A percentile compares a stretch with the other conserved stretches of the same genome.
These are phyloP conservation scores for Melampsora larici-populina DNA, from an alignment of 1,284 basidiomycete genomes.

Conservation along the genomic window DNA sequence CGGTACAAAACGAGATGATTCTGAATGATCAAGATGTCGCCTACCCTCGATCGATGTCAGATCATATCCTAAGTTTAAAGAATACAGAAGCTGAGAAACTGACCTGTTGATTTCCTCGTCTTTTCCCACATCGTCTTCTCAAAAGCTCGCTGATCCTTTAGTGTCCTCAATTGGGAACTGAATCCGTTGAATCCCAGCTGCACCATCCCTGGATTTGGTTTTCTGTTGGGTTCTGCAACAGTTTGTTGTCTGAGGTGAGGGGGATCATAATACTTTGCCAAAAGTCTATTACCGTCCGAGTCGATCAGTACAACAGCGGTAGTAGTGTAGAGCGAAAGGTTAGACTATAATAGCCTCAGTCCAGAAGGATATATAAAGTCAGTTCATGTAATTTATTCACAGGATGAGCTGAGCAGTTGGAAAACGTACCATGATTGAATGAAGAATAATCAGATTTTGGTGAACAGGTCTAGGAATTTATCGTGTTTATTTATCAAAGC, in stretches of 20 bases:
- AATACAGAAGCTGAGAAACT: slow-evolving; percentile 50
- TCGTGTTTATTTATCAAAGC: not conserved
- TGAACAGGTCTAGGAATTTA: not conserved
- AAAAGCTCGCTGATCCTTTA: slow-evolving; percentile 92
- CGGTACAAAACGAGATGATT: slow-evolving; percentile 88
- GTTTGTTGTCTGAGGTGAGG: slow-evolving; percentile 60
- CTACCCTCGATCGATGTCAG: slow-evolving; percentile 55
- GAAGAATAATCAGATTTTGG: not conserved
- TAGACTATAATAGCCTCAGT: slow-evolving; percentile 57
- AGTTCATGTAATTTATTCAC: not conserved
- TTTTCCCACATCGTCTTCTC: slow-evolving; percentile 95
- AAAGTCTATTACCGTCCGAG: slow-evolving; percentile 84
- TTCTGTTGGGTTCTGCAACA: slow-evolving; percentile 57
- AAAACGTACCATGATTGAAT: slow-evolving; percentile 14
- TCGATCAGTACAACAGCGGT: slow-evolving; percentile 88
- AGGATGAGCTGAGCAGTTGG: not conserved
- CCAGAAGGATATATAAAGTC: not conserved
- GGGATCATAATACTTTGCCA: slow-evolving; percentile 89
- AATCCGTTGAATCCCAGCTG: slow-evolving; percentile 44
- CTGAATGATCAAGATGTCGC: slow-evolving; percentile 92
- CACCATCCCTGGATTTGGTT: slow-evolving; percentile 52
- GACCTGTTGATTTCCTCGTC: slow-evolving; percentile 84
- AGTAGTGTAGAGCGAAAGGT: slow-evolving; percentile 79
- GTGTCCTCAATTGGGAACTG: slow-evolving; percentile 64
- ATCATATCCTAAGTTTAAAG: slow-evolving; percentile 8